These are phyloP conservation scores for Tubosaeta brunneosetosa DNA, from an alignment of 768 basidiomycete species.

Conservation along the genomic window DNA sequence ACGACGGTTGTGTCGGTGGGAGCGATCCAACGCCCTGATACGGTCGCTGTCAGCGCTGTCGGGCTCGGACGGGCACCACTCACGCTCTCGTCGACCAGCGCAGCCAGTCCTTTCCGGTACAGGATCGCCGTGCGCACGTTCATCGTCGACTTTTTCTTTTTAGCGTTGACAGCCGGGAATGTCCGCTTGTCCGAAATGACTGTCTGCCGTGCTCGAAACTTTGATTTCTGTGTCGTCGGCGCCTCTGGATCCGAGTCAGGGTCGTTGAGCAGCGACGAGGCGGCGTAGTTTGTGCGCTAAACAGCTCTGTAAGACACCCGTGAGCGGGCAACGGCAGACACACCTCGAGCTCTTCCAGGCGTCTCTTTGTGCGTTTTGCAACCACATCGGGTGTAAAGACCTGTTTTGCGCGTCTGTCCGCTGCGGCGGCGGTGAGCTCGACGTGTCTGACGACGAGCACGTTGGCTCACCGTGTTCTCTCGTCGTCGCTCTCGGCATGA, in stretches of 20 bases:
- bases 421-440: slow-evolving; percentile 20
- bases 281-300: slow-evolving; percentile 76
- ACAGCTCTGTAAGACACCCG: slow-evolving; percentile 2
- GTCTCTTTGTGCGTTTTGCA: slow-evolving; percentile 69
- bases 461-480: slow-evolving; percentile 32
- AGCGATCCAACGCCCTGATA: slow-evolving; percentile 54
- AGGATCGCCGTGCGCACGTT: slow-evolving; percentile 74
- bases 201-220: slow-evolving; percentile 70
- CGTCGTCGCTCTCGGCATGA: slow-evolving; percentile 23
- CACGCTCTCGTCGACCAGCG: slow-evolving; percentile 78
- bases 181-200: slow-evolving; percentile 69
- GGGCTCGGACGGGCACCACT: slow-evolving; percentile 25
- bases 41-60: slow-evolving; percentile 1
- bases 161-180: slow-evolving; percentile 29
- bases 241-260: slow-evolving; percentile 28
- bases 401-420: slow-evolving; percentile 43
- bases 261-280: slow-evolving; percentile 33
- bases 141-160: slow-evolving; percentile 78
- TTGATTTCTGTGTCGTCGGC: slow-evolving; percentile 30
- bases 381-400: slow-evolving; percentile 59
- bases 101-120: slow-evolving; percentile 74
- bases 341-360: slow-evolving; percentile 85
- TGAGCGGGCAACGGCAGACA: not conserved
- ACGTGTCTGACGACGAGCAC: not conserved
- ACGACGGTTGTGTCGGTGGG: slow-evolving; percentile 54